phyloP scores from a whole-genome alignment of 2,329 filamentous ascomycete species.

The Meredithiella fracta region DNA sequence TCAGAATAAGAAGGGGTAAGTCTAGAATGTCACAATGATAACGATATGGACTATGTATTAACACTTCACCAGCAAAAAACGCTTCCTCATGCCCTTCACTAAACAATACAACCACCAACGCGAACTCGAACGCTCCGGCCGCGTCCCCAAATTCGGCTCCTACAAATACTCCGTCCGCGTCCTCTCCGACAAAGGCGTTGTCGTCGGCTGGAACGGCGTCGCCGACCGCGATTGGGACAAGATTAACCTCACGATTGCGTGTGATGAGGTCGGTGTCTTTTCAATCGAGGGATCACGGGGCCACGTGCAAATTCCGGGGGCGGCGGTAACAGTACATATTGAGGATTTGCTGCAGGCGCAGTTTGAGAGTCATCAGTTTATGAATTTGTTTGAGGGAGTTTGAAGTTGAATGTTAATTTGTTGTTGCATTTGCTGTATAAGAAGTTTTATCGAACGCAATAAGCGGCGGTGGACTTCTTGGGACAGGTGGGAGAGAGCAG shows the following conservation, averaged over 20 bases:
- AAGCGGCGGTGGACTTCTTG: constrained; percentile 13
- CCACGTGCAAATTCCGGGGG: constrained; percentile 89
- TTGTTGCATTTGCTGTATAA: constrained; percentile 94
- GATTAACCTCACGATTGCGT: constrained; percentile 85
- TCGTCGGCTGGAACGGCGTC: constrained; percentile 82
- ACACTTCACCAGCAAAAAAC: constrained; percentile 49
- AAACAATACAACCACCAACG: constrained; percentile 98
- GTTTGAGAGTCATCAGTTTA: constrained; percentile 92
- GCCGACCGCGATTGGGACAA: constrained; percentile 72
- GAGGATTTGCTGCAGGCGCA: constrained; percentile 92
- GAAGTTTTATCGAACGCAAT: constrained; percentile 81
- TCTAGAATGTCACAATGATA: constrained; percentile 13
- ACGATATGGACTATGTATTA: not conserved
- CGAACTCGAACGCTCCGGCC: constrained; percentile 79
- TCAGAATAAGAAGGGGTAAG: constrained; percentile 84
- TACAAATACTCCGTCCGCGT: constrained; percentile 92
- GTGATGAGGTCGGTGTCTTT: constrained; percentile 88
- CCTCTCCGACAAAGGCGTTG: constrained; percentile 80
- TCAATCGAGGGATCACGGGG: constrained; percentile 79
- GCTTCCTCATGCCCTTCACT: constrained; percentile 88
- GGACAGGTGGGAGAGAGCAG: not conserved
- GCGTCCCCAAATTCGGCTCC: constrained; percentile 91
- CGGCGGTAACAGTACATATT: constrained; percentile 72
- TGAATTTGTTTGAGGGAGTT: constrained; percentile 75
- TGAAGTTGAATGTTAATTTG: constrained; percentile 90